Conservation (phyloP, 768 basidiomycete genomes). For the Tulasnella sp. region DNA sequence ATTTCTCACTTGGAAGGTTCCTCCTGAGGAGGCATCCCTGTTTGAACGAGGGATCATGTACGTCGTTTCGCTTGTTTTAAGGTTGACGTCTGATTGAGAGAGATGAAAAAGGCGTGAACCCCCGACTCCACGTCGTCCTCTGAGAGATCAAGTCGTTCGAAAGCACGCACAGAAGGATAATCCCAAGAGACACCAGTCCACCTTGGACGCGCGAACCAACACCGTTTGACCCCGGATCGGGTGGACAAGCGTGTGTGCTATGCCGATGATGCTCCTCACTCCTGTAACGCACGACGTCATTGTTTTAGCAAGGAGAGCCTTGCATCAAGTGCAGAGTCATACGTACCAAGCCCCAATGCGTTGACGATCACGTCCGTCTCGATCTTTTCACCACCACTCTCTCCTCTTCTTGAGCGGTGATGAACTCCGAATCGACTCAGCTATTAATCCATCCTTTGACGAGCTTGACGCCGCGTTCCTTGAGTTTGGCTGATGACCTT, state of each 20-base stretch:
- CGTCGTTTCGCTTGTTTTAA: constrained; percentile 38
- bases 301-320: neutral
- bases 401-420: constrained; percentile 34
- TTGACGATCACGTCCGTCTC: constrained; percentile 48
- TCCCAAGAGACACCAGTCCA: constrained; percentile 39
- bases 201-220: constrained; percentile 63
- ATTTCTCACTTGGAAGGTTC: constrained; percentile 50
- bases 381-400: constrained; percentile 34
- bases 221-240: constrained; percentile 86
- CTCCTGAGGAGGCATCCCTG: constrained; percentile 36
- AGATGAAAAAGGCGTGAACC: neutral
- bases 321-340: neutral
- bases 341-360: constrained; percentile 52
- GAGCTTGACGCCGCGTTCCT: constrained; percentile 45
- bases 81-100: constrained; percentile 17
- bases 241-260: constrained; percentile 69
- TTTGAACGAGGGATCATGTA: constrained; percentile 64
- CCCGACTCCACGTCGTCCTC: no score
- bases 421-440: constrained; percentile 48
- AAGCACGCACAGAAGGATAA: constrained; percentile 13
- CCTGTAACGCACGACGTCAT: constrained; percentile 40
- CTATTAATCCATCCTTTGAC: constrained; percentile 44
- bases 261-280: constrained; percentile 69
- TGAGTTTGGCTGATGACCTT: constrained; percentile 36
- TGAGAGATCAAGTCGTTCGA: no score